Evolutionary conservation across 331 rosid species (phyloP).

Genomic region (Cucumis variabilis): DNA sequence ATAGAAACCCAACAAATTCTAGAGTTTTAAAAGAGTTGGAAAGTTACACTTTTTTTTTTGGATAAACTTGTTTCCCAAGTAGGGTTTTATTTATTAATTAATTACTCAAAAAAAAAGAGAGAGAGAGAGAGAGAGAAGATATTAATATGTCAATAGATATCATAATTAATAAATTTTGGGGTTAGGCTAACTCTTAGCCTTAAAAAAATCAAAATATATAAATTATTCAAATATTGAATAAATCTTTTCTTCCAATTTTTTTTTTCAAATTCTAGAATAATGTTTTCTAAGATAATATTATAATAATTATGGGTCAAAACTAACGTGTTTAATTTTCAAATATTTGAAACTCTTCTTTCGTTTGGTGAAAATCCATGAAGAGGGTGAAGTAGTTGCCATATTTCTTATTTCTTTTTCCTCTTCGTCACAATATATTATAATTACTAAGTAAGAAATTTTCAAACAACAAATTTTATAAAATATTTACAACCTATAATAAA

Average conservation of each 20-base stretch:
- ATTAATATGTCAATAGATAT: not conserved
- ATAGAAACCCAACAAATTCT: not conserved
- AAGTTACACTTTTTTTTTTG: not conserved
- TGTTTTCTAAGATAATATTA: not conserved
- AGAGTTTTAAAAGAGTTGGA: conserved; percentile 1
- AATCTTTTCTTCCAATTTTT: not conserved
- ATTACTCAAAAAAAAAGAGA: not conserved
- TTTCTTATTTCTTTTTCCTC: not conserved
- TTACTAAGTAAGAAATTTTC: no score
- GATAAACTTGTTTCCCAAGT: conserved; percentile 5
- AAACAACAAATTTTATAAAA: no score
- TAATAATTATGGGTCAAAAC: not conserved
- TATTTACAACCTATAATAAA: no score
- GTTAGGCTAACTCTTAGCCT: not conserved
- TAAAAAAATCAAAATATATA: not conserved
- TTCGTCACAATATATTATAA: not conserved
- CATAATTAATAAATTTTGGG: not conserved
- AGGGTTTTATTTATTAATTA: not conserved
- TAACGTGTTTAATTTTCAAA: conserved; percentile 29
- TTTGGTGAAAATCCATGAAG: conserved; percentile 24
- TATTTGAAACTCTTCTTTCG: not conserved
- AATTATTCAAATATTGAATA: not conserved
- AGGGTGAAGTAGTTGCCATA: not conserved
- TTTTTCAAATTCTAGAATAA: conserved; percentile 20
- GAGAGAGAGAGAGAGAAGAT: not conserved